Base-by-base conservation (phyloP, 306 rosid genomes). In the Pterocarpus macrocarpus region DNA sequence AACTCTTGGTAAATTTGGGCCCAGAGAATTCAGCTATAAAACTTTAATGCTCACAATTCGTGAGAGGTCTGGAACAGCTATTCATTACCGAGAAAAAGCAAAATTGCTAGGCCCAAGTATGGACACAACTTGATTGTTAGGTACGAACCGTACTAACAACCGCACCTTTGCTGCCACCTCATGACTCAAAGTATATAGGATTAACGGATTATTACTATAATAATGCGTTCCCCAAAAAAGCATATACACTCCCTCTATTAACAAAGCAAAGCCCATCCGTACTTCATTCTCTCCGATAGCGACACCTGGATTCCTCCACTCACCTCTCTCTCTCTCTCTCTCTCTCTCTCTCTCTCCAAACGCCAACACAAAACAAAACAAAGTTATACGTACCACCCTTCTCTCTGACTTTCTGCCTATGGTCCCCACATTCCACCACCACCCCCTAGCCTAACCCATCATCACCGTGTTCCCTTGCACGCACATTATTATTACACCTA, bases 291-390 rank as follows among this genome's bases (percentile, higher is more conserved):
- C 65, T 56, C 12, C 43, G 84, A 89, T 35, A 32, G 73, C 32
- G 92, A 90, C 95, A 79, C 88, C 70, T 71, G 83, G 59, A 82
- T 70, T 88, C 86, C 78, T 33, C 55, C 70, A 34, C 59, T 53
- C 16, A 14, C 45, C 41, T 9, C 36, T 15, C 35, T 64, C 34
- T 7, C 8, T 56, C 47, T 4, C 16, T 22, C 3, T 38, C 35
- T 16, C 28, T 22, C 28, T 22, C 22, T 41, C 32, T n/a, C 15
- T 56, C 30, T 8, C 61, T 5, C 3, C 28, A 13, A 43, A 57
- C 14, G 3, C 2, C 4, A 57, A 68, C 11, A 22, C 28, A 22
- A 22, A 22, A 15, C 38, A 59, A 77, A 65, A 63, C 50, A 17
- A 50, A 81, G 65, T 35, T 68, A 80, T 30, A 36, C 66, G 63